These are phyloP conservation scores for Echium plantagineum DNA, from an alignment of 257 asterid species.

Conservation along the genomic window DNA sequence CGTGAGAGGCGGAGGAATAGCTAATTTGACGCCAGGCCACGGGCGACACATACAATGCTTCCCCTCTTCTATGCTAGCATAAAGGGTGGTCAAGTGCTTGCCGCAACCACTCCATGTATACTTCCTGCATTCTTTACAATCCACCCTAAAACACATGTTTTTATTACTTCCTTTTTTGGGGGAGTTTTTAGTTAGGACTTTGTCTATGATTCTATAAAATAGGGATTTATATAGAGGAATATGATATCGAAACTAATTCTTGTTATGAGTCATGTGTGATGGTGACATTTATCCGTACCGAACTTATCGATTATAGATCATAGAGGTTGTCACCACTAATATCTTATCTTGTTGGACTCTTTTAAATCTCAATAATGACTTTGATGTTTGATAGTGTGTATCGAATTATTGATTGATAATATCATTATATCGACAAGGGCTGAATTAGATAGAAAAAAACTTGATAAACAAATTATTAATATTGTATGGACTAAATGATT, in stretches of 20 bases:
- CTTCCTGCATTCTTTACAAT: slow-evolving; percentile 63
- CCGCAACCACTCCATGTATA: slow-evolving; percentile 67
- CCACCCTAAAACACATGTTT: slow-evolving; percentile 43
- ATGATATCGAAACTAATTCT: neutral
- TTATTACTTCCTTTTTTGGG: neutral
- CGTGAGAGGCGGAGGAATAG: slow-evolving; percentile 21
- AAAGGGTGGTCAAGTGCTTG: slow-evolving; percentile 31
- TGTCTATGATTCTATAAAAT: neutral
- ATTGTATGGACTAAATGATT: too few species aligned
- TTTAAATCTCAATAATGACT: too few species aligned
- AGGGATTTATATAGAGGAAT: slow-evolving; percentile 10
- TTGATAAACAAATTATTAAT: too few species aligned
- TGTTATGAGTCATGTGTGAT: neutral
- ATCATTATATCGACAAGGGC: too few species aligned
- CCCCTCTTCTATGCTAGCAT: slow-evolving; percentile 42
- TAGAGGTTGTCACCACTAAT: slow-evolving; percentile 7
- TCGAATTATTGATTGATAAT: too few species aligned
- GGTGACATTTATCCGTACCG: neutral
- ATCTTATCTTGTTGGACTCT: neutral
- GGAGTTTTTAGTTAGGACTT: neutral
- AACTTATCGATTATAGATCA: slow-evolving; percentile 9
- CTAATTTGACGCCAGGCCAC: slow-evolving; percentile 55
- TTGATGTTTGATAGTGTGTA: too few species aligned
- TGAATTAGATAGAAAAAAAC: too few species aligned
- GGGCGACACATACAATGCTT: slow-evolving; percentile 63